These are phyloP conservation scores for Aspergillus pseudoviridinutans DNA, from an alignment of 2,329 filamentous ascomycete species.

Conservation along the genomic window DNA sequence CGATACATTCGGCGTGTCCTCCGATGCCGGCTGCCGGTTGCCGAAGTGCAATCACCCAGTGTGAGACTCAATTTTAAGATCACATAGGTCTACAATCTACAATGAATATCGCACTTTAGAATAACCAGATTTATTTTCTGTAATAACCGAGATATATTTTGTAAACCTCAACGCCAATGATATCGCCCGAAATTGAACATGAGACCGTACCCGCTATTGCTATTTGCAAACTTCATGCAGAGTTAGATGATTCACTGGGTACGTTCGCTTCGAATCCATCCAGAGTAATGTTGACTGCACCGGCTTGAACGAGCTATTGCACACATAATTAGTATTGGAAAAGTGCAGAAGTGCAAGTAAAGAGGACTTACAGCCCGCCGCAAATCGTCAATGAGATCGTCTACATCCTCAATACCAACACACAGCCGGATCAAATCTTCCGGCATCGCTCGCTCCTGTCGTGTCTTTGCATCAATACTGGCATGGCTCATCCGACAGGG, in stretches of 20 bases:
- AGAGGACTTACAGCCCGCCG: conserved; percentile 71
- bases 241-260: not conserved
- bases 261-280: conserved; percentile 70
- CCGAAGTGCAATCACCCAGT: not conserved
- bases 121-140: not conserved
- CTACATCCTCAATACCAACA: conserved; percentile 89
- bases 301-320: conserved; percentile 78
- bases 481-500: conserved; percentile 99
- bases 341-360: too few relatives aligned
- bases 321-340: conserved; percentile 11
- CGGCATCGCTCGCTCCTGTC: conserved; percentile 83
- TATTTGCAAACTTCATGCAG: not conserved
- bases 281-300: conserved; percentile 80
- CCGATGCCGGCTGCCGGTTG: conserved; percentile 10
- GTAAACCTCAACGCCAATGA: conserved; percentile 1
- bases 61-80: too few relatives aligned
- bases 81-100: not conserved
- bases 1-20: not conserved
- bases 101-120: not conserved
- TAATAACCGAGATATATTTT: not conserved
- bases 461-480: conserved; percentile 92
- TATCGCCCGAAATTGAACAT: not conserved
- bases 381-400: conserved; percentile 90
- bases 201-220: not conserved
- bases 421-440: conserved; percentile 95